Evolutionary conservation across 192 early-diverging fungal genomes (phyloP).

Genomic region (Backusella westeae): DNA sequence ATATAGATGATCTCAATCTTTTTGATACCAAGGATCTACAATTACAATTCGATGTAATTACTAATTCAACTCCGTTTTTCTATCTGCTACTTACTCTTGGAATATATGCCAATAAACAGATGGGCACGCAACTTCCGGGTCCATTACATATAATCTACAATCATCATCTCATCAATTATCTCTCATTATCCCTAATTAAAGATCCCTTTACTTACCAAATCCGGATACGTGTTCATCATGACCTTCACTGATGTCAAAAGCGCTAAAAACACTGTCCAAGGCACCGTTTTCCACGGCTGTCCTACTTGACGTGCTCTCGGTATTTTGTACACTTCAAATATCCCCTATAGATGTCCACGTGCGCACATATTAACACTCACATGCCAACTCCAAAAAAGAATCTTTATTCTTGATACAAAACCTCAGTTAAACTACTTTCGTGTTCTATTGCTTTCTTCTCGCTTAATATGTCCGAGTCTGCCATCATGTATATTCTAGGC

Average conservation of each 20-base stretch:
- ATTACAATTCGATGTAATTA: no score
- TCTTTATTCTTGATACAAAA: background rate
- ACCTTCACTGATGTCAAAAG: slow-evolving; percentile 43
- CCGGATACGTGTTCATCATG: slow-evolving; percentile 51
- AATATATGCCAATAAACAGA: slow-evolving; percentile 60
- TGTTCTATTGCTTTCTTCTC: slow-evolving; percentile 48
- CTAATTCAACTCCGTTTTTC: background rate
- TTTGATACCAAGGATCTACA: slow-evolving; percentile 51
- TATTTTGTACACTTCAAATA: slow-evolving; percentile 38
- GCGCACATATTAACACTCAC: background rate
- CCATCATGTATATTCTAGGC: slow-evolving; percentile 73
- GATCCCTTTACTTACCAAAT: slow-evolving; percentile 46
- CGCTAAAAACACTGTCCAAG: slow-evolving; percentile 41
- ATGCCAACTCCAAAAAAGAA: background rate
- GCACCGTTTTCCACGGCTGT: slow-evolving; percentile 61
- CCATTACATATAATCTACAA: slow-evolving; percentile 81
- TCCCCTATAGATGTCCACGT: slow-evolving; percentile 1
- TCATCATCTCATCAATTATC: background rate
- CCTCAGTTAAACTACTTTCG: slow-evolving; percentile 36
- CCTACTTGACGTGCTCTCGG: slow-evolving; percentile 75
- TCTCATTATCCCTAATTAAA: background rate
- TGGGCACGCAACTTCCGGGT: slow-evolving; percentile 83
- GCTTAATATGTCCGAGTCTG: slow-evolving; percentile 63
- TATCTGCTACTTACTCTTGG: slow-evolving; percentile 44
- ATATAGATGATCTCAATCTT: slow-evolving; percentile 72